Base-by-base conservation (phyloP, 108 stramenopile species). In the Fragilariopsis cylindrus region DNA sequence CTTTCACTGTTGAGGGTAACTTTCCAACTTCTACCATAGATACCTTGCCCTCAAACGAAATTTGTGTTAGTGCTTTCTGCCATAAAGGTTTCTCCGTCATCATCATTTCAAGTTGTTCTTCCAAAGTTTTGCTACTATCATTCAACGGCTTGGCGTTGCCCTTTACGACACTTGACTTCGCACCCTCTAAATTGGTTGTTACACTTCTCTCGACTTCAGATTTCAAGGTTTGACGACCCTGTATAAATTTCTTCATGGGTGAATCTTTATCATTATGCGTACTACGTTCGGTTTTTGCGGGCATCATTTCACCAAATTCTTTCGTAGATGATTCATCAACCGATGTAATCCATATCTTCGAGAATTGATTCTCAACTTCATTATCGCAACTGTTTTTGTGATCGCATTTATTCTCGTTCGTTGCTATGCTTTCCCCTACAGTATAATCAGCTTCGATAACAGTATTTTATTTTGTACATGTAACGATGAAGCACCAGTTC, bases 11-110 rank as follows among this genome's bases (percentile, higher is more conserved):
- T 9, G 50, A 52, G 50, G 12, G 2, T 52, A 13, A 1, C 9
- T 52, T 52, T 52, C 12, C 13, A 13, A 9, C 13, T 52, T 13
- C 50, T 13, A 13, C 0, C 50, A 13, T 13, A 9, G 50, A 52
- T 52, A 13, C 13, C 50, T 52, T 52, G 50, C 50, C 13, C 13
- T 13, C 50, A 13, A 13, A 52, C 9, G 50, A 52, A 13, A 13
- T 0, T 52, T 9, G 12, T 13, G 50, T 13, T 3, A 60, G 41
- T 3, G 58, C 58, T 60, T 60, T 60, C 41, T 60, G 62, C 62
- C 62, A 63, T n/a, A 63, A 63, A 8, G 62, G 62, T 41, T 63
- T 63, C 7, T 41, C 42, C n/a, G 40, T n/a, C 12, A 63, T 63
- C 62, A 63, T 63, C 45, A 63, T 45, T 42, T 63, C 42, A 6